phyloP scores from a whole-genome alignment of 1,284 basidiomycete species.

The Ganoderma sinense region DNA sequence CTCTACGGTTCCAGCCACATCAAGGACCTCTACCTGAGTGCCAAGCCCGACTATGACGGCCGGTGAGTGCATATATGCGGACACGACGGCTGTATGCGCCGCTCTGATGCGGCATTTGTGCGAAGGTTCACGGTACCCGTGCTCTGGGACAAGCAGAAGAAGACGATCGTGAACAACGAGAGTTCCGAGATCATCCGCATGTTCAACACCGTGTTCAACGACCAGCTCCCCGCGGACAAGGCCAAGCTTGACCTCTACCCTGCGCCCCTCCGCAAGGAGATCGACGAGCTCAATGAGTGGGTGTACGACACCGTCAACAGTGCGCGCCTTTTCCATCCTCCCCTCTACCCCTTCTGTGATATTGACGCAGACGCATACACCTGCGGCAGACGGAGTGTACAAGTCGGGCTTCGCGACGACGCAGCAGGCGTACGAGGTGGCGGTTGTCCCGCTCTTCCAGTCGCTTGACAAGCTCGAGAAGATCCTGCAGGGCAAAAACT shows the following conservation, averaged over 20 bases:
- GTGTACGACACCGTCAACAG: constrained; percentile 87
- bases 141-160: constrained; percentile 92
- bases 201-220: constrained; percentile 87
- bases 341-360: too few species aligned
- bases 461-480: constrained; percentile 86
- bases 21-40: constrained; percentile 87
- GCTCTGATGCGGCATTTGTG: constrained; percentile 52
- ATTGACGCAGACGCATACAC: not conserved
- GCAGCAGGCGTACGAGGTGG: constrained; percentile 84
- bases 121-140: constrained; percentile 87
- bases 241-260: constrained; percentile 47
- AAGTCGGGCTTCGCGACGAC: constrained; percentile 88
- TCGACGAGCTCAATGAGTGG: constrained; percentile 91
- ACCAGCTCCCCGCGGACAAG: constrained; percentile 69
- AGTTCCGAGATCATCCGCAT: constrained; percentile 94
- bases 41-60: constrained; percentile 73
- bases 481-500: constrained; percentile 80
- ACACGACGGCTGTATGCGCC: constrained; percentile 77
- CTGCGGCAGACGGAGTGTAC: constrained; percentile 80
- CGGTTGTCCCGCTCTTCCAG: constrained; percentile 77
- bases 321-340: constrained; percentile 41
- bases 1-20: constrained; percentile 77
- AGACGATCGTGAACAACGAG: constrained; percentile 96
- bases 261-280: constrained; percentile 55
- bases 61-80: constrained; percentile 57